Conservation (phyloP, 2,329 filamentous ascomycete species). For the Neoascochyta sp. region DNA sequence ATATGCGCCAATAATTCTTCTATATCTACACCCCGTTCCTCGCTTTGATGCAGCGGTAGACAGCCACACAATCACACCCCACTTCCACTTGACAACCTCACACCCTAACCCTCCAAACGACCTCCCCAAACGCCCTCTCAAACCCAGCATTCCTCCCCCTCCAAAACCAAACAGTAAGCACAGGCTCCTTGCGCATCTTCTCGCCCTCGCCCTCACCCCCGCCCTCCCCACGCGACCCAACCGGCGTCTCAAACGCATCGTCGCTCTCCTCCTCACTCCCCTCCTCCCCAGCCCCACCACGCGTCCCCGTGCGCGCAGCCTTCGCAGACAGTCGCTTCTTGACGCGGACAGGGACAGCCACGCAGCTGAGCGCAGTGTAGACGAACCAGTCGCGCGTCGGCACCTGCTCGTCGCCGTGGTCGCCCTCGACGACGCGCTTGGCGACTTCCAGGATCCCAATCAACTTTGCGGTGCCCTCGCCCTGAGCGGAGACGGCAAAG, state of each 20-base stretch:
- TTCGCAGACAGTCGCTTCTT: constrained; percentile 10
- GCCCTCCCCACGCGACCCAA: not conserved
- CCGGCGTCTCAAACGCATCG: not conserved
- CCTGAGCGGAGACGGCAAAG: constrained; percentile 20
- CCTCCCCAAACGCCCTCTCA: constrained; percentile 16
- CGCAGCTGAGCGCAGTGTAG: constrained; percentile 14
- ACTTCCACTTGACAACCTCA: too few relatives aligned
- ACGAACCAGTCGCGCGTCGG: constrained; percentile 13
- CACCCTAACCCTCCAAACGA: constrained; percentile 5
- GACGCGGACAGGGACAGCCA: constrained; percentile 7
- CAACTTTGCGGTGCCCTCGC: constrained; percentile 16
- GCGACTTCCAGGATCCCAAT: constrained; percentile 21
- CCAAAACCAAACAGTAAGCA: constrained; percentile 22
- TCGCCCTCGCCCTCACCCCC: not conserved
- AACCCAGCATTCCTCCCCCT: constrained; percentile 14
- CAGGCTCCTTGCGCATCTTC: constrained; percentile 10
- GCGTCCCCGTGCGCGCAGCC: constrained; percentile 19
- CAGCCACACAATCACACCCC: too few relatives aligned
- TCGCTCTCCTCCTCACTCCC: constrained; percentile 12
- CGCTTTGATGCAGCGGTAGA: too few relatives aligned
- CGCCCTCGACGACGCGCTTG: constrained; percentile 9
- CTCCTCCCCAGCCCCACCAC: constrained; percentile 9
- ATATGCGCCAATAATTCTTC: too few relatives aligned
- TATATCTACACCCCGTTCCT: too few relatives aligned
- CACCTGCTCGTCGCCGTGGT: constrained; percentile 1